phyloP scores from a whole-genome alignment of 176 grass and related monocot species.

The Hordeum vulgare region DNA sequence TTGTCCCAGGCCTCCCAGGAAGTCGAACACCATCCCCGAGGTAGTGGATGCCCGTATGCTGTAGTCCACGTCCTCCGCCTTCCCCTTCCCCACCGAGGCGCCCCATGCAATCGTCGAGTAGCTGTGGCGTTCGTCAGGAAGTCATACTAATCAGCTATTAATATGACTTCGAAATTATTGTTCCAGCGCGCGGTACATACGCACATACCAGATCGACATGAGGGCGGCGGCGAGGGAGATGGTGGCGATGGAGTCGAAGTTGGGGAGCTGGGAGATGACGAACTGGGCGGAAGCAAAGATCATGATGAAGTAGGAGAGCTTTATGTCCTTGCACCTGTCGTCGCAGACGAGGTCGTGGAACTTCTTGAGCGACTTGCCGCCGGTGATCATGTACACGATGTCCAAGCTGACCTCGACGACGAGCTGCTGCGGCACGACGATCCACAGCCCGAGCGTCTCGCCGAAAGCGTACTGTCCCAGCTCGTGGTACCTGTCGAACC shows the following conservation, averaged over 20 bases:
- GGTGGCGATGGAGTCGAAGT: constrained; percentile 81
- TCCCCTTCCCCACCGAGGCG: constrained; percentile 56
- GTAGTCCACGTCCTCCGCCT: constrained; percentile 38
- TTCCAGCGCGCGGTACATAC: too few species aligned
- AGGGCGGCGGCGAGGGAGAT: constrained; percentile 80
- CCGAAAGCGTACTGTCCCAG: constrained; percentile 67
- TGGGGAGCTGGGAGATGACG: constrained; percentile 68
- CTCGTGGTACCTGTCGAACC: constrained; percentile 77
- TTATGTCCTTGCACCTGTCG: constrained; percentile 41
- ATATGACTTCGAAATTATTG: neutral
- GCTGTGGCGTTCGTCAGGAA: neutral
- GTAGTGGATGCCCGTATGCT: constrained; percentile 5
- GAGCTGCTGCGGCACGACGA: neutral
- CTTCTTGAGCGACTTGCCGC: constrained; percentile 69
- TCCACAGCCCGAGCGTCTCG: constrained; percentile 41
- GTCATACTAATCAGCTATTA: too few species aligned
- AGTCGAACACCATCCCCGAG: constrained; percentile 49
- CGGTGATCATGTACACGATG: constrained; percentile 94
- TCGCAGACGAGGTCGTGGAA: constrained; percentile 69
- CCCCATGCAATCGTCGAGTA: constrained; percentile 91
- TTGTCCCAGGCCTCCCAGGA: constrained; percentile 54
- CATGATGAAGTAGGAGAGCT: constrained; percentile 79
- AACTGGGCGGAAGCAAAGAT: constrained; percentile 81
- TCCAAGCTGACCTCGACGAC: constrained; percentile 41
- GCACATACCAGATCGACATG: constrained; percentile 46